Evolutionary conservation across 345 rosid species (phyloP).

Genomic region (Diplotaxis tenuifolia): DNA sequence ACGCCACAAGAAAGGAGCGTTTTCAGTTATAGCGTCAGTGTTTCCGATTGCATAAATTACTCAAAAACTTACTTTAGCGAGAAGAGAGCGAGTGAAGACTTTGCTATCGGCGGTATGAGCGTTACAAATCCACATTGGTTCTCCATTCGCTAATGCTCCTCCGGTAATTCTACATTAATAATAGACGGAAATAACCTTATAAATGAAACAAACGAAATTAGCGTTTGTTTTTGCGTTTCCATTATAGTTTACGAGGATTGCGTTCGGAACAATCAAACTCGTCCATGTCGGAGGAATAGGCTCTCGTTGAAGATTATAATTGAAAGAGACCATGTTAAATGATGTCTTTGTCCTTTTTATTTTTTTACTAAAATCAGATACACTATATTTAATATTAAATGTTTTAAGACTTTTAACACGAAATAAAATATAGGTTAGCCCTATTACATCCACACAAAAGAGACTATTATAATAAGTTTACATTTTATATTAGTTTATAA

Average conservation of each 20-base stretch:
- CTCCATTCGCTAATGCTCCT: slow-evolving; percentile 54
- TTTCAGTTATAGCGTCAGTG: slow-evolving; percentile 26
- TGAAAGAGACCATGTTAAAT: slow-evolving; percentile 3
- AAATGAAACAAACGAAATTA: background rate
- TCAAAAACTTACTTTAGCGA: slow-evolving; percentile 68
- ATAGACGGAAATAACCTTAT: background rate
- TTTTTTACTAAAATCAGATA: background rate
- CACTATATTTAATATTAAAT: background rate
- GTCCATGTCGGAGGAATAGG: background rate
- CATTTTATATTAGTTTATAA: background rate
- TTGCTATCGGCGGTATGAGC: slow-evolving; percentile 82
- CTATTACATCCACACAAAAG: background rate
- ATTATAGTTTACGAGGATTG: background rate
- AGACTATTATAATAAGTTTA: background rate
- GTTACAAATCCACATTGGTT: slow-evolving; percentile 76
- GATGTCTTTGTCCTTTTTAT: background rate
- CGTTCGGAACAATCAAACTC: background rate
- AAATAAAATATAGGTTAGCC: background rate
- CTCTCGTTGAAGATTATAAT: background rate
- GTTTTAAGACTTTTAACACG: background rate
- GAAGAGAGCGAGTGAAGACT: slow-evolving; percentile 83
- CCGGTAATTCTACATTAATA: slow-evolving; percentile 68
- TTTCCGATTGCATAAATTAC: background rate
- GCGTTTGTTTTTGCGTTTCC: background rate
- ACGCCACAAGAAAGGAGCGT: slow-evolving; percentile 11